A percentile compares a stretch with the other conserved stretches of the same genome.
These are phyloP conservation scores for Solanum hybrid DNA, from an alignment of 305 asterid species.

Conservation along the genomic window DNA sequence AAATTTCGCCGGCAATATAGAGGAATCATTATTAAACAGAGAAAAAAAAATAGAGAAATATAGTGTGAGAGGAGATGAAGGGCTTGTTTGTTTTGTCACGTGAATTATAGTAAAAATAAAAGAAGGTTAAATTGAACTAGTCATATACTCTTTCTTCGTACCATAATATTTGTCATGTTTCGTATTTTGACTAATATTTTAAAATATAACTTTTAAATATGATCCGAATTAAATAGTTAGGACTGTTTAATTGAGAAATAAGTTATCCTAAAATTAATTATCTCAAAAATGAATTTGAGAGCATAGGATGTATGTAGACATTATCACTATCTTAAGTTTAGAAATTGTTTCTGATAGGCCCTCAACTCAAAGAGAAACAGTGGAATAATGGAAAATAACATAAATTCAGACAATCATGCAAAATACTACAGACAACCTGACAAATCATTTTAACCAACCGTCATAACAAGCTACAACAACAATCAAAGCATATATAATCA, in stretches of 20 bases:
- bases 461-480: too few species aligned
- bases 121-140: neutral
- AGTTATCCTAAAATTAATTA: too few species aligned
- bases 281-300: fast-evolving
- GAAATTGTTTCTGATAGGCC: neutral
- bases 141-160: neutral
- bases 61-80: neutral
- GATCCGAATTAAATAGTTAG: too few species aligned
- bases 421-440: too few species aligned
- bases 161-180: neutral
- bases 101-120: neutral
- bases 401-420: neutral
- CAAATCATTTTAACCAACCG: neutral
- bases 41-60: neutral
- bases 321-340: too few species aligned
- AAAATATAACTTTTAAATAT: too few species aligned
- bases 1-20: neutral
- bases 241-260: too few species aligned
- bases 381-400: neutral
- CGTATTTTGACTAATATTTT: neutral
- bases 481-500: too few species aligned
- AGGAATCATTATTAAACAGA: neutral
- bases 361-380: neutral
- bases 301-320: fast-evolving
- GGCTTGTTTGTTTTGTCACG: neutral